Percentiles rank a stretch among this genome's conserved stretches.
phyloP scores from a whole-genome alignment of 2,329 filamentous ascomycete genomes.

The Paecilomyces sp. region DNA sequence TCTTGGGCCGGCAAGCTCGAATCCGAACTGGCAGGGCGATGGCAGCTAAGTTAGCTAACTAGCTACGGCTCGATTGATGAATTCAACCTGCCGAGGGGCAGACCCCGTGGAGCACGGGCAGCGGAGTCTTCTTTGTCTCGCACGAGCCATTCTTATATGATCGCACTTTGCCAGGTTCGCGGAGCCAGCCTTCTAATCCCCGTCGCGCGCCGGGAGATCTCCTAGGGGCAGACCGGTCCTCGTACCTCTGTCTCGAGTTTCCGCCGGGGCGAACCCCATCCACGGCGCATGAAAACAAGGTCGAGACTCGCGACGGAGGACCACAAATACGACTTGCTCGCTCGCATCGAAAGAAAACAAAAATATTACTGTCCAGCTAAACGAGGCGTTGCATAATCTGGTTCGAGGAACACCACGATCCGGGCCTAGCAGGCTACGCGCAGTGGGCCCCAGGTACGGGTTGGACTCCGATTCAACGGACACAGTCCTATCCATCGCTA shows the following conservation, averaged over 20 bases:
- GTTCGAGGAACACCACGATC: neutral
- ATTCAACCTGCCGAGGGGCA: neutral
- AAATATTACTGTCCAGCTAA: neutral
- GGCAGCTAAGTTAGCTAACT: neutral
- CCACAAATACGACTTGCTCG: neutral
- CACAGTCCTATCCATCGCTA: neutral
- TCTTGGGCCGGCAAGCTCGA: neutral
- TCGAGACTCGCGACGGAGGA: neutral
- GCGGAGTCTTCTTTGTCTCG: neutral
- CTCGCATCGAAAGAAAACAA: neutral
- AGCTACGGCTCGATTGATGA: neutral
- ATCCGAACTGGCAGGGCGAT: neutral
- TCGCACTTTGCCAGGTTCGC: neutral
- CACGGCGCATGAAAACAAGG: neutral
- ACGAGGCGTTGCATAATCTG: neutral
- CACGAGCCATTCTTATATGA: neutral
- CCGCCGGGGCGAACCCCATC: neutral
- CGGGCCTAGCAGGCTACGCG: neutral
- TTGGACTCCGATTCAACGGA: neutral
- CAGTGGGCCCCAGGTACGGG: neutral
- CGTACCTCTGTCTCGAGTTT: neutral
- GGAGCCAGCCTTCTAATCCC: neutral
- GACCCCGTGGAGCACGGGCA: neutral
- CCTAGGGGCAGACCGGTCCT: neutral
- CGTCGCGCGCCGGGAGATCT: neutral